Evolutionary conservation across 129 eudicot species (phyloP).

Genomic region (Pulicaria dysenterica): DNA sequence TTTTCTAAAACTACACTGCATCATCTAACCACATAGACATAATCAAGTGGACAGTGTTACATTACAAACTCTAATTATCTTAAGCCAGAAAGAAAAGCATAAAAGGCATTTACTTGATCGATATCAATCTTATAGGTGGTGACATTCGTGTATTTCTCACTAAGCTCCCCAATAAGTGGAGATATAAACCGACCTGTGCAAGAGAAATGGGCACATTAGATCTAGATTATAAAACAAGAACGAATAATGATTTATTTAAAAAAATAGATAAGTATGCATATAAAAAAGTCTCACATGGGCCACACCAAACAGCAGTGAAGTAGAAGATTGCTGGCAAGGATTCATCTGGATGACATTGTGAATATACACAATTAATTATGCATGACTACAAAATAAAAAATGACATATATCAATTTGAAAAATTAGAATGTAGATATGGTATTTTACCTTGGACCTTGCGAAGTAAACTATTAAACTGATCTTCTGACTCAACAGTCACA

Average conservation of each 20-base stretch:
- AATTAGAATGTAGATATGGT: neutral
- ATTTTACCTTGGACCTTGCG: conserved; percentile 70
- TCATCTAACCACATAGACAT: neutral
- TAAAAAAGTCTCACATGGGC: conserved; percentile 69
- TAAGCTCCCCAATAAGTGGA: conserved; percentile 75
- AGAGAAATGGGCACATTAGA: conserved; percentile 4
- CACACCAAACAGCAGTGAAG: conserved; percentile 98
- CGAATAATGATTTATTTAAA: neutral
- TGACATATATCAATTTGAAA: neutral
- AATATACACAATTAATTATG: conserved; percentile 16
- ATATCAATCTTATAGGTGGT: conserved; percentile 87
- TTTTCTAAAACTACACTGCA: neutral
- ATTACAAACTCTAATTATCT: conserved; percentile 15
- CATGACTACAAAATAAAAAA: neutral
- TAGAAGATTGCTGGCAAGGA: conserved; percentile 84
- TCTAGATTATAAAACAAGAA: neutral
- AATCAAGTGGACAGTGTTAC: neutral
- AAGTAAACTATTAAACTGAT: conserved; percentile 65
- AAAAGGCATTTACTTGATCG: conserved; percentile 56
- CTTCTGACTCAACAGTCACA: conserved; percentile 71
- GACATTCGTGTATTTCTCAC: conserved; percentile 77
- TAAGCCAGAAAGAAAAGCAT: conserved; percentile 3
- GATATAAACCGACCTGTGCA: conserved; percentile 71
- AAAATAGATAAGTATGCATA: neutral
- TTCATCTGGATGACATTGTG: conserved; percentile 63